Percentiles rank a stretch among this genome's conserved stretches.
phyloP scores from a whole-genome alignment of 1,139 yeast genomes.

The Oligophagozyma castellii region DNA sequence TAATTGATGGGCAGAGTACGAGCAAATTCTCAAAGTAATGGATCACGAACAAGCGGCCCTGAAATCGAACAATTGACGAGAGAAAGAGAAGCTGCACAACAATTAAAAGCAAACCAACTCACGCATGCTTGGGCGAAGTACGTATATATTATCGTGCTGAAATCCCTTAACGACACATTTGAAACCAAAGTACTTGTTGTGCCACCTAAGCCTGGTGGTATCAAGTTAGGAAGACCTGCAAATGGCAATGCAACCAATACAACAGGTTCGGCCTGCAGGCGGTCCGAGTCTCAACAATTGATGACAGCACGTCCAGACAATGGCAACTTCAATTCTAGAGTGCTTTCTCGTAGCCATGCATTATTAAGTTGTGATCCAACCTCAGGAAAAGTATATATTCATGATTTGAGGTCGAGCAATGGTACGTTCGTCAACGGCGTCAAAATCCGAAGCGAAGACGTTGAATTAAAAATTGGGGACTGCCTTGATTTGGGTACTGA shows the following conservation, averaged over 20 bases:
- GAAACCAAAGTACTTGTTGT: slow-evolving; percentile 63
- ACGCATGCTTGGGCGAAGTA: slow-evolving; percentile 13
- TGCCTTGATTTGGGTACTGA: slow-evolving; percentile 82
- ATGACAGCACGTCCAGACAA: slow-evolving; percentile 54
- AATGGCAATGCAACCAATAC: slow-evolving; percentile 29
- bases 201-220: slow-evolving; percentile 67
- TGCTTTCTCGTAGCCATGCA: slow-evolving; percentile 87
- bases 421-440: slow-evolving; percentile 83
- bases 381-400: slow-evolving; percentile 56
- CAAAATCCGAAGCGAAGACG: slow-evolving; percentile 40
- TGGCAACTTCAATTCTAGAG: slow-evolving; percentile 91
- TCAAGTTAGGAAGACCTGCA: slow-evolving; percentile 72
- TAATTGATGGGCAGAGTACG: slow-evolving; percentile 13
- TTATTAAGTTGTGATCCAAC: slow-evolving; percentile 65
- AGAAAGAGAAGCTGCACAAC: slow-evolving; percentile 1
- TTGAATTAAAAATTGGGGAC: slow-evolving; percentile 60
- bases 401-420: slow-evolving; percentile 82
- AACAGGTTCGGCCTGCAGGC: not conserved
- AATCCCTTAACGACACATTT: slow-evolving; percentile 70
- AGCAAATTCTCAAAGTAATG: slow-evolving; percentile 23
- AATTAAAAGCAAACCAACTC: not conserved
- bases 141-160: slow-evolving; percentile 42
- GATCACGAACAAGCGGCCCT: slow-evolving; percentile 9
- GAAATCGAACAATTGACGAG: slow-evolving; percentile 1
- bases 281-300: slow-evolving; percentile 8